Evolutionary conservation across 1,284 basidiomycete genomes (phyloP), one percentile per base, ranked within the genome.

Genomic region (Clitocybe nebularis): DNA sequence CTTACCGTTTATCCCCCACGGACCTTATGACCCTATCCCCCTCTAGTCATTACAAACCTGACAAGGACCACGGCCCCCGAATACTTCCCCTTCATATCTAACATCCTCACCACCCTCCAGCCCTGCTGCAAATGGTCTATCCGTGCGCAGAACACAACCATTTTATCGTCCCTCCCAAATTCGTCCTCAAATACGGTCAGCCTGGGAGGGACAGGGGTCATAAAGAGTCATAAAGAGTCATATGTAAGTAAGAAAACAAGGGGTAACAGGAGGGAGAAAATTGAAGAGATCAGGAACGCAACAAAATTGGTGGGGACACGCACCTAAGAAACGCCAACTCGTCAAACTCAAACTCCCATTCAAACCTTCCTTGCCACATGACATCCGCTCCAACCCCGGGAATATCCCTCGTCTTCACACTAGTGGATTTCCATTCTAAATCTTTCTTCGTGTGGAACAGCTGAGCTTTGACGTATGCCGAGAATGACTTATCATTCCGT

Each of bases 271-370:
- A n/a, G n/a, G n/a, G n/a, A n/a, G n/a, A n/a, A n/a, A n/a, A n/a
- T n/a, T n/a, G n/a, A n/a, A n/a, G n/a, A n/a, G n/a, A n/a, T n/a
- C n/a, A n/a, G n/a, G n/a, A n/a, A n/a, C n/a, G n/a, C n/a, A n/a
- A n/a, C n/a, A n/a, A n/a, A n/a, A n/a, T n/a, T n/a, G n/a, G n/a
- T n/a, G n/a, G n/a, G n/a, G n/a, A n/a, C n/a, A n/a, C n/a, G n/a
- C n/a, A 76, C 78, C 71, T 63, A 21, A 81, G 25, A 48, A 80
- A 79, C 3, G 71, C 63, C 36, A 79, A 50, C 4, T 72, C 69
- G 36, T 79, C 75, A 21, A 50, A 50, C n/a, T 69, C 66, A 38
- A 67, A 75, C 38, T 69, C 64, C 71, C 72, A 79, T 44, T 70
- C 64, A 43, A 74, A 72, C 3, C 49, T 43, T 44, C 66, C 64